These are phyloP conservation scores for Aspergillus ochraceoroseus DNA, from an alignment of 2,329 filamentous ascomycete genomes.

Conservation along the genomic window DNA sequence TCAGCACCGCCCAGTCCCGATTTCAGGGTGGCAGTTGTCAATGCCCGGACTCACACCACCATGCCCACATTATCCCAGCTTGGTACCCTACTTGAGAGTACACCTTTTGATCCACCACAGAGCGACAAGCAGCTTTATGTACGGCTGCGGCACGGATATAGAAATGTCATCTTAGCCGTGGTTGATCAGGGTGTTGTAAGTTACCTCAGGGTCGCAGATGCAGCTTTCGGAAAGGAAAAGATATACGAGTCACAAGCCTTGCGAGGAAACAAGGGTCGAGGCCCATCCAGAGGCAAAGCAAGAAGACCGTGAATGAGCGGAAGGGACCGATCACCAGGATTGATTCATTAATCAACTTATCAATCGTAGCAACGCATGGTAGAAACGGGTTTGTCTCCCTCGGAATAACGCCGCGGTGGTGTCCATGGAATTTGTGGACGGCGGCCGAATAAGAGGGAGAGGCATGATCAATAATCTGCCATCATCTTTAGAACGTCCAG, in stretches of 20 bases:
- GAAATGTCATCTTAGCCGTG: conserved; percentile 78
- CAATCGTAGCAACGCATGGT: background rate
- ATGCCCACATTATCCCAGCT: conserved; percentile 72
- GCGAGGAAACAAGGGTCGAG: conserved; percentile 29
- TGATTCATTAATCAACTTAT: background rate
- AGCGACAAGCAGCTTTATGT: conserved; percentile 60
- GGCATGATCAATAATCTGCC: conserved; percentile 35
- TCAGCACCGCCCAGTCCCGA: conserved; percentile 71
- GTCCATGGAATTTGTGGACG: conserved; percentile 21
- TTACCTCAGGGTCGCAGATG: conserved; percentile 75
- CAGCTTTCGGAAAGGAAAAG: conserved; percentile 69
- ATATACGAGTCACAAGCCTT: conserved; percentile 53
- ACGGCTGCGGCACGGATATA: conserved; percentile 75
- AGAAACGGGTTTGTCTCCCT: conserved; percentile 25
- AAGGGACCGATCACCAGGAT: too few species aligned
- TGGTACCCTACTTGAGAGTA: conserved; percentile 64
- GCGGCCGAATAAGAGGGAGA: conserved; percentile 27
- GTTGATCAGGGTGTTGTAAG: conserved; percentile 88
- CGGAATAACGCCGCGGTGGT: conserved; percentile 25
- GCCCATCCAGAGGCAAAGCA: conserved; percentile 30
- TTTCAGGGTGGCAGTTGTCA: conserved; percentile 77
- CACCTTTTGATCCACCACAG: conserved; percentile 62
- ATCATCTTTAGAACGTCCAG: conserved; percentile 48
- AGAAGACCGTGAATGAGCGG: conserved; percentile 23
- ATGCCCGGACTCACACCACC: conserved; percentile 61